Conservation (phyloP, 176 grass and related monocot genomes). For the Pontederia paniculata region DNA sequence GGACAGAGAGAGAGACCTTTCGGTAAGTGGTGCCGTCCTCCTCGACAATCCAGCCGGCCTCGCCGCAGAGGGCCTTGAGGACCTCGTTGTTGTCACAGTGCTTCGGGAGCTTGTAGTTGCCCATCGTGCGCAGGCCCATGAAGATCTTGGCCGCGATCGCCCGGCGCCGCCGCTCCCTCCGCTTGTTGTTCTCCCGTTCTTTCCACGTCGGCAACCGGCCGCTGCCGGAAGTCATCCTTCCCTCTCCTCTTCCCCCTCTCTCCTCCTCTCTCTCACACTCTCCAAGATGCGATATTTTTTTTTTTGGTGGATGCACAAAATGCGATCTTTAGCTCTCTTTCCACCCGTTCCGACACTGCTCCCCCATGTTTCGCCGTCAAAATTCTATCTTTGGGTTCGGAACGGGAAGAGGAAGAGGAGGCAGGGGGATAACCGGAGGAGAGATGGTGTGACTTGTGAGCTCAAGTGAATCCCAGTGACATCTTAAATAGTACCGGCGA, state of each 20-base stretch:
- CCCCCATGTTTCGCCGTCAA: too few relatives aligned
- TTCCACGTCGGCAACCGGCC: constrained; percentile 10
- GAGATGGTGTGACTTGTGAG: not conserved
- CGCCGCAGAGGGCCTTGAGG: constrained; percentile 12
- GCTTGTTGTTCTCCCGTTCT: constrained; percentile 15
- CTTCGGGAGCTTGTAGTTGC: constrained; percentile 11
- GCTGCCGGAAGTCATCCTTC: constrained; percentile 6
- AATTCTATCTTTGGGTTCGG: too few relatives aligned
- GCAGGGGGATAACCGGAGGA: too few relatives aligned
- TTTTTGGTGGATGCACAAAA: too few relatives aligned
- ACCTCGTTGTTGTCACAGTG: constrained; percentile 17
- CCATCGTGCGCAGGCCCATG: constrained; percentile 2
- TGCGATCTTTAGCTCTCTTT: not conserved
- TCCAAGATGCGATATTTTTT: not conserved
- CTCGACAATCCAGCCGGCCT: constrained; percentile 12
- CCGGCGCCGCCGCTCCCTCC: constrained; percentile 13
- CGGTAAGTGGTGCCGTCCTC: constrained; percentile 15
- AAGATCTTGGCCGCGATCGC: constrained; percentile 19
- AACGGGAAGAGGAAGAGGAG: too few relatives aligned
- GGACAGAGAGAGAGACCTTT: not conserved
- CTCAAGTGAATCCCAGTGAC: too few relatives aligned
- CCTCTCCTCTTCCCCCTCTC: too few relatives aligned
- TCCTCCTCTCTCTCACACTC: not conserved
- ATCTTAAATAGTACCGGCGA: too few relatives aligned
- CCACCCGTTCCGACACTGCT: too few relatives aligned